Evolutionary conservation across 208 protist species (phyloP).

Genomic region (Acanthamoeba lenticulata): DNA sequence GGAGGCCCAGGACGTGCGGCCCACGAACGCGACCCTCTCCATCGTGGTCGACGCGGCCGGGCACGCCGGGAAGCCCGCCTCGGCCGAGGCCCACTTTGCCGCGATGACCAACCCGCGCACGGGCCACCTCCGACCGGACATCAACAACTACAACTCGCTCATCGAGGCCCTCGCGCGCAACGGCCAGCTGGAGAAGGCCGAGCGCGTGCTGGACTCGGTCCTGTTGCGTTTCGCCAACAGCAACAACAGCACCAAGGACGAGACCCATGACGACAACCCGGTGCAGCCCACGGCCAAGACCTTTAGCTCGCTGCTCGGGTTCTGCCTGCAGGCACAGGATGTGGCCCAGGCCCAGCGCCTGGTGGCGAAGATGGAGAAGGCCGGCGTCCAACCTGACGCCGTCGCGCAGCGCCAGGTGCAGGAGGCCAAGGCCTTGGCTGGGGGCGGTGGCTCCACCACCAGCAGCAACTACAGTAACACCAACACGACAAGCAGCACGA

Average conservation of each 20-base stretch:
- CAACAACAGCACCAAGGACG: background rate
- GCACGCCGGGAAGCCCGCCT: background rate
- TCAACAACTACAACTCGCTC: slow-evolving; percentile 50
- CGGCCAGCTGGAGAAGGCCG: background rate
- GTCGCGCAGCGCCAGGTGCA: background rate
- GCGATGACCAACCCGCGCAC: background rate
- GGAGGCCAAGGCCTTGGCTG: too few relatives aligned
- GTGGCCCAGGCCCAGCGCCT: background rate
- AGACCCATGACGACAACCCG: background rate
- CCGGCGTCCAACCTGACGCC: background rate
- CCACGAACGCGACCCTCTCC: background rate
- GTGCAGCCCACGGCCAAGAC: background rate
- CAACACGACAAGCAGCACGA: too few relatives aligned
- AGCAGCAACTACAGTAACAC: too few relatives aligned
- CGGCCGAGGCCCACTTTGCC: background rate
- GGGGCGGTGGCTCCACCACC: too few relatives aligned
- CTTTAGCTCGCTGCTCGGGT: slow-evolving; percentile 21
- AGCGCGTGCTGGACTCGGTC: background rate
- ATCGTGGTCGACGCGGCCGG: background rate
- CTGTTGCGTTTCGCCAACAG: background rate
- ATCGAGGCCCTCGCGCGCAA: slow-evolving; percentile 31
- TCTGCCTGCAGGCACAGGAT: background rate
- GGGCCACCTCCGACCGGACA: background rate
- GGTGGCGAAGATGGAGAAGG: background rate
- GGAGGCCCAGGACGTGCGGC: background rate